Evolutionary conservation across 2,329 filamentous ascomycete species (phyloP), one percentile per base, ranked within the genome.

Genomic region (Didymella glomerata): DNA sequence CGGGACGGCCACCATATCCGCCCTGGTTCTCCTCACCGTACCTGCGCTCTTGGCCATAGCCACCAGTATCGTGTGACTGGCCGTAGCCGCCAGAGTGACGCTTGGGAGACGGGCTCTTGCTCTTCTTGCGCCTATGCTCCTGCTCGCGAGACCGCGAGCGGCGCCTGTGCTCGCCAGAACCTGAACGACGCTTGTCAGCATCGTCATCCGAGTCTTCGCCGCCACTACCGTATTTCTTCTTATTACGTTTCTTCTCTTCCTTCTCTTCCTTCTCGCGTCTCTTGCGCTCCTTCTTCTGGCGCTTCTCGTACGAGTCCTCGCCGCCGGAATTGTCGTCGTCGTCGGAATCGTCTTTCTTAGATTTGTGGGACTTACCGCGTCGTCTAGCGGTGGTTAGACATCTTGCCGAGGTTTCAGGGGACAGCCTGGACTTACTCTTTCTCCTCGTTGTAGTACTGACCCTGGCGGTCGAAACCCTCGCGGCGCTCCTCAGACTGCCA

Each of bases 371-470:
- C 66, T 74, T 76, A 63, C 73, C 73, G 28, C 72, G 69, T 55
- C 74, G 73, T 64, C 75, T 76, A 24, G 11, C 13, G 9, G 6
- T 4, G 22, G 47, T 75, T 57, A 73, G 65, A 38, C 18, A 32
- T 25, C 8, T n/a, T 28, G 27, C 27, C 9, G 14, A 2, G 7
- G 1, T 25, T 9, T 45, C 40, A 9, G 6, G 2, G 1, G 65
- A 61, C 24, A 30, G 50, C 27, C 56, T 55, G 16, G 54, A 50
- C 73, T 62, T 68, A 78, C 71, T 79, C 77, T 36, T 76, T 77
- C 52, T 81, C 75, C 36, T 76, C 71, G 10, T 78, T 69, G 68
- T 79, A 81, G 46, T 77, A 74, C 32, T 79, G 76, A 36, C 77
- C 80, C 20, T 72, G 69, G 45, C 60, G 64, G 48, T 72, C 70